Conservation (phyloP, 208 protist genomes). For the Wallacemonas rigidus region DNA sequence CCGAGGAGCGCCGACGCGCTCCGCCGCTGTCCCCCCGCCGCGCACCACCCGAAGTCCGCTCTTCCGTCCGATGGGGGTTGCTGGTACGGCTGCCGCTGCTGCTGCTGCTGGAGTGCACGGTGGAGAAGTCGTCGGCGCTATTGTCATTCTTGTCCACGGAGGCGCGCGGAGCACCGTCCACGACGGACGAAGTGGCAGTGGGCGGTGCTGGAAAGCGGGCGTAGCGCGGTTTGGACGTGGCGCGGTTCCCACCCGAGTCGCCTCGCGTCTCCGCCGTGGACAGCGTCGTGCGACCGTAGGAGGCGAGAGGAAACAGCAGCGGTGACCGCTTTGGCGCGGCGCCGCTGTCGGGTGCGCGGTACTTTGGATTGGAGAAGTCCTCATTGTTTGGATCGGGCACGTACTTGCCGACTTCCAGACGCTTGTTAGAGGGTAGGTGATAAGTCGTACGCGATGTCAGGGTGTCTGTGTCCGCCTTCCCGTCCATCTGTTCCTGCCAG, state of each 20-base stretch:
- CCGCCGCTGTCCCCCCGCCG: not conserved
- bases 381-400: slow-evolving; percentile 66
- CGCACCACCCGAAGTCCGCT: no score
- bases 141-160: not conserved
- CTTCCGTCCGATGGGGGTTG: no score
- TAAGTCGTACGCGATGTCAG: slow-evolving; percentile 61
- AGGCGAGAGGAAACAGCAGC: slow-evolving; percentile 13
- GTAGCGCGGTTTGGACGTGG: not conserved
- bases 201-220: slow-evolving; percentile 11
- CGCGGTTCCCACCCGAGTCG: not conserved
- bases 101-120: slow-evolving; percentile 2
- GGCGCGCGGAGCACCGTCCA: not conserved
- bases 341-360: slow-evolving; percentile 28
- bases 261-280: not conserved
- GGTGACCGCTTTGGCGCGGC: not conserved
- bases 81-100: not conserved
- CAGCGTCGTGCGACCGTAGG: slow-evolving; percentile 5
- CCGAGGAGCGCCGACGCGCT: slow-evolving; percentile 8
- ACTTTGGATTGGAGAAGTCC: slow-evolving; percentile 83
- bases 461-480: slow-evolving; percentile 49
- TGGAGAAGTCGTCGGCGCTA: slow-evolving; percentile 6
- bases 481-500: slow-evolving; percentile 48
- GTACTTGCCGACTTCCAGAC: slow-evolving; percentile 72
- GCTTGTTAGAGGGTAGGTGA: slow-evolving; percentile 33
- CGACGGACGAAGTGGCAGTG: not conserved